These are phyloP conservation scores for Ceratobasidium sp. DNA, from an alignment of 1,284 basidiomycete species.

Conservation along the genomic window DNA sequence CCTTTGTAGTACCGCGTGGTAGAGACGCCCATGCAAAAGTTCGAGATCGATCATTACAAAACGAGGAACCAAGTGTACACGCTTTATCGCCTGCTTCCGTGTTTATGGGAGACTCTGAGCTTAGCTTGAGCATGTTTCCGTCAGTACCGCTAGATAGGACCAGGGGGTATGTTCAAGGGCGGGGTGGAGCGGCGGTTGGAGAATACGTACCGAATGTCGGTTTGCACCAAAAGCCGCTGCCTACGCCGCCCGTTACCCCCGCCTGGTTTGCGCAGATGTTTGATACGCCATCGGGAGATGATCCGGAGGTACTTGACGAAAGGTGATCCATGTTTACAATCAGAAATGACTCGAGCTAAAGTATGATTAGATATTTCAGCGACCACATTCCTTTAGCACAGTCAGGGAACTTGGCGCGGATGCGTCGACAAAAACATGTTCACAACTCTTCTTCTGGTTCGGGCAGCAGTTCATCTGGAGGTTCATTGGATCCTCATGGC, in stretches of 20 bases:
- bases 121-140: constrained; percentile 21
- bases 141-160: not conserved
- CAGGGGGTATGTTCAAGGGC: not conserved
- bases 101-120: not conserved
- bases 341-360: not conserved
- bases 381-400: not conserved
- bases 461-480: constrained; percentile 2
- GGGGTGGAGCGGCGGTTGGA: not conserved
- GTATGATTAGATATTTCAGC: not conserved
- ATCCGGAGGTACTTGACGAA: not conserved
- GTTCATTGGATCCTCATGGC: not conserved
- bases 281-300: not conserved
- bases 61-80: not conserved
- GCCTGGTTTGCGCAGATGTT: constrained; percentile 30
- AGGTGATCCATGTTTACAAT: no score
- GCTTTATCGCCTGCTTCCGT: not conserved
- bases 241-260: constrained; percentile 29
- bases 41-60: not conserved
- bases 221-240: constrained; percentile 1
- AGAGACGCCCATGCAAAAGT: not conserved
- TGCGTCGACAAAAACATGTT: constrained; percentile 27
- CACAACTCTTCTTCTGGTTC: constrained; percentile 19
- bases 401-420: constrained; percentile 17
- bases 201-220: not conserved
- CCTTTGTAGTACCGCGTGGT: not conserved